Evolutionary conservation across 306 rosid species (phyloP), one percentile per base, ranked within the genome.

Genomic region (Potentilla sterilis): DNA sequence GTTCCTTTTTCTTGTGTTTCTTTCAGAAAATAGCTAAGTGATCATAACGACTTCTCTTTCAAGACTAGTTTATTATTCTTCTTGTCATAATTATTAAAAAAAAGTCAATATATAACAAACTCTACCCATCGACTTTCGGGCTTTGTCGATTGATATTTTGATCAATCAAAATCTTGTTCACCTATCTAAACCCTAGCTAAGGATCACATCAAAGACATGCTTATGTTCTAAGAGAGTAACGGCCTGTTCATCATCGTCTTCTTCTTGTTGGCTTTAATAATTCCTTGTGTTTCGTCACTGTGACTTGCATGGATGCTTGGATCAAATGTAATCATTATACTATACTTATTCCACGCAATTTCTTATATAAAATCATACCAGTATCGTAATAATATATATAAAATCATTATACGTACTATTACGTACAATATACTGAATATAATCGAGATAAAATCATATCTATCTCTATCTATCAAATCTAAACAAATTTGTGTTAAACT

Each of bases 51-150:
- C 79, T 52, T 32, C 74, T 41, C 41, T 54, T 28, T 67, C 72
- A 44, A 58, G 38, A 57, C 40, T 15, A 28, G 2, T 41, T 81
- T 70, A 7, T 15, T 44, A 5, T 14, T 73, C 37, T 49, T 61
- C 51, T 65, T 75, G 74, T 74, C 79, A 79, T 77, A 75, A 62
- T 83, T 82, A 38, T 75, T 48, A 18, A 82, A 82, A 83, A 18
- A 82, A 82, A 83, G 89, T 83, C 81, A 38, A 59, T n/a, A n/a
- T n/a, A n/a, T 85, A 88, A 87, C 98, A 88, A 91, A 91, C 92
- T 82, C 81, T n/a, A 86, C 85, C 98, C 80, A 58, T 24, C 35
- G 37, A 89, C 84, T 57, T 28, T 12, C 76, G 54, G 37, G 88
- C 84, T 57, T 12, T 78, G 59, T 24, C 65, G 14, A 78, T 44